A percentile compares a stretch with the other conserved stretches of the same genome.
Conservation (phyloP, 2,329 filamentous ascomycete species). For the Malbranchea zuffiana region DNA sequence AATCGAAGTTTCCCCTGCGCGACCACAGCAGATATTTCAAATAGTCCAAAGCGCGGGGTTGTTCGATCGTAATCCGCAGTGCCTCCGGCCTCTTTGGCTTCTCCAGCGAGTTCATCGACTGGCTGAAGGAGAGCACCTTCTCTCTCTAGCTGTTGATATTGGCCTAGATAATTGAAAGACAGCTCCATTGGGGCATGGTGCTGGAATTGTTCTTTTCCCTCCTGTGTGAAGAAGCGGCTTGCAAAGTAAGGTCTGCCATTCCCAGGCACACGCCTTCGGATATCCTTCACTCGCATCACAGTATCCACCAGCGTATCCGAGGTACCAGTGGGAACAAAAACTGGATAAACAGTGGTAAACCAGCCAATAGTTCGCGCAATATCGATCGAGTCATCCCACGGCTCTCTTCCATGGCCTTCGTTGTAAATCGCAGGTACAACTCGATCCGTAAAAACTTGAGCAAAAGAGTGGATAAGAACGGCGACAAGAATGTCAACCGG, state of each 20-base stretch:
- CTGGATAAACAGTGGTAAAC: conserved; percentile 40
- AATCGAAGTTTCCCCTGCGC: conserved; percentile 38
- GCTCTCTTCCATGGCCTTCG: conserved; percentile 41
- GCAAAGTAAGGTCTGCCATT: conserved; percentile 30
- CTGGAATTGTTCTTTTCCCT: conserved; percentile 23
- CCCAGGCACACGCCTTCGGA: conserved; percentile 24
- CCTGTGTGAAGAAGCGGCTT: conserved; percentile 20
- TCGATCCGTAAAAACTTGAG: conserved; percentile 34
- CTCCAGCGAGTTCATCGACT: conserved; percentile 32
- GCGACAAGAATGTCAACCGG: conserved; percentile 30
- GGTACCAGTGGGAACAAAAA: conserved; percentile 23
- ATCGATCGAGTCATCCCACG: conserved; percentile 36
- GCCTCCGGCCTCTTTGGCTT: conserved; percentile 27
- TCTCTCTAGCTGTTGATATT: conserved; percentile 37
- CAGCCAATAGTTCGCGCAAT: conserved; percentile 40
- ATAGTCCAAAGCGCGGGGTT: conserved; percentile 38
- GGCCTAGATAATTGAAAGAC: conserved; percentile 32
- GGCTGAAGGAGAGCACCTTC: conserved; percentile 34
- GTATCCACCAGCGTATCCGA: conserved; percentile 21
- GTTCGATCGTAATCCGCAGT: conserved; percentile 36
- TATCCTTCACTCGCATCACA: conserved; percentile 31
- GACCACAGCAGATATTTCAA: conserved; percentile 43
- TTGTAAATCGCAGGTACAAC: conserved; percentile 37
- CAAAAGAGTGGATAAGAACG: conserved; percentile 35
- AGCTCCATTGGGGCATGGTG: conserved; percentile 33